Base-by-base conservation (phyloP, 2,329 filamentous ascomycete species). In the Aspergillus amoenus region DNA sequence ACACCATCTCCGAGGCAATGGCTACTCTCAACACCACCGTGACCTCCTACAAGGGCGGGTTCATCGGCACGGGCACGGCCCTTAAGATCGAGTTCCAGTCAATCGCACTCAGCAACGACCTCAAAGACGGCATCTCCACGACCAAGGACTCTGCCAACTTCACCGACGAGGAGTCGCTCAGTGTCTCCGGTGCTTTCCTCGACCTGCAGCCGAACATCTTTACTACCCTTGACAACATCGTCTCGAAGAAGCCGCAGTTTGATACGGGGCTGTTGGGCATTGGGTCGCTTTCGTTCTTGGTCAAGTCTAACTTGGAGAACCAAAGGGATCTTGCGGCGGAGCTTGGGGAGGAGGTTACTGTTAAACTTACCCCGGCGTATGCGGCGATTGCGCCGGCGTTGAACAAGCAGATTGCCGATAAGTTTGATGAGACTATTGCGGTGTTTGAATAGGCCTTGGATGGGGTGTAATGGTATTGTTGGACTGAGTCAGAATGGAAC, bases 41-140 rank as follows among this genome's bases (percentile, higher is more conserved):
- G 4, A 62, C 53, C 27, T 18, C 27, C 49, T 66, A 65, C 56
- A 13, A 30, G 2, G 63, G 64, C 45, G 59, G 61, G 2, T 5
- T 63, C 24, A 50, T 50, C 4, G 61, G 59, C 22, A 62, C 61
- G 3, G 5, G 59, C 15, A 56, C 44, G 0, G 61, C 64, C 0
- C 55, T 66, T 0, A 55, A 66, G 32, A 66, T 66, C 47, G 56
- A 64, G 46, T 45, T 53, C 24, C 47, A 62, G 43, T 52, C 58
- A 4, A 45, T 59, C 37, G 48, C 52, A 3, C 42, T 64, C 3
- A 50, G 43, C 34, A 48, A 58, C 45, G 52, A 51, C 40, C 57
- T 64, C 2, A 47, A 58, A n/a, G 34, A 50, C 21, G 63, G 50
- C 2, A 56, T 64, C 22, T 22, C 17, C 0, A 34, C 39, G 4